phyloP scores from a whole-genome alignment of 176 grass and related monocot species.

The Otatea glauca region DNA sequence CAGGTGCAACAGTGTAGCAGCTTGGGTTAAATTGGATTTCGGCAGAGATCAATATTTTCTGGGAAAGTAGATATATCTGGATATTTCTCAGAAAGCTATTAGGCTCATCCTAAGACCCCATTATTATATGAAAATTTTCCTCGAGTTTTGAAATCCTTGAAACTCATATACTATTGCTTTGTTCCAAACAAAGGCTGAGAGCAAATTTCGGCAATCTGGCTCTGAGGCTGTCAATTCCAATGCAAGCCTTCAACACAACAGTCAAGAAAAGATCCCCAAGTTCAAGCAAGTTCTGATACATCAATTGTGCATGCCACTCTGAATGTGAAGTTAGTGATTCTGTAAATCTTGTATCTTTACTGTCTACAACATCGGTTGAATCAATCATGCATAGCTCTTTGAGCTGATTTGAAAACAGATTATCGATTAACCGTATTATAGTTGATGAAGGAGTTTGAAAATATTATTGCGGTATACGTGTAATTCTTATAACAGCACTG shows the following conservation, averaged over 20 bases:
- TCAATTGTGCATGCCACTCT: background rate
- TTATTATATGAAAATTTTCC: background rate
- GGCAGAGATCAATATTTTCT: background rate
- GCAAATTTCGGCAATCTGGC: background rate
- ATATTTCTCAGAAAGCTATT: background rate
- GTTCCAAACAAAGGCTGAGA: background rate
- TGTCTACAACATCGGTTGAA: background rate
- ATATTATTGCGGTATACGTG: background rate
- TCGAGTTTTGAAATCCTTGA: background rate
- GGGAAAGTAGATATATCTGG: background rate
- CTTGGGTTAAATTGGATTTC: background rate
- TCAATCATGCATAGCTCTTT: background rate
- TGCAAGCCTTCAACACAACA: background rate
- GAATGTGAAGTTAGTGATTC: background rate
- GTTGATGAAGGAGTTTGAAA: background rate
- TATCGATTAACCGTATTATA: background rate
- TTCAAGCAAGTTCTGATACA: background rate
- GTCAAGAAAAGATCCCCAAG: background rate
- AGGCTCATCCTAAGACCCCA: background rate
- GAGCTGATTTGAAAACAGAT: conserved; percentile 21
- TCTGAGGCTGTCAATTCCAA: background rate
- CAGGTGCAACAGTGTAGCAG: background rate
- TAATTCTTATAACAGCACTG: background rate
- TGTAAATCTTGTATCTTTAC: background rate
- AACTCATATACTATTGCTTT: background rate